Evolutionary conservation across 2,329 filamentous ascomycete species (phyloP).

Genomic region (Alternaria ventricosa): DNA sequence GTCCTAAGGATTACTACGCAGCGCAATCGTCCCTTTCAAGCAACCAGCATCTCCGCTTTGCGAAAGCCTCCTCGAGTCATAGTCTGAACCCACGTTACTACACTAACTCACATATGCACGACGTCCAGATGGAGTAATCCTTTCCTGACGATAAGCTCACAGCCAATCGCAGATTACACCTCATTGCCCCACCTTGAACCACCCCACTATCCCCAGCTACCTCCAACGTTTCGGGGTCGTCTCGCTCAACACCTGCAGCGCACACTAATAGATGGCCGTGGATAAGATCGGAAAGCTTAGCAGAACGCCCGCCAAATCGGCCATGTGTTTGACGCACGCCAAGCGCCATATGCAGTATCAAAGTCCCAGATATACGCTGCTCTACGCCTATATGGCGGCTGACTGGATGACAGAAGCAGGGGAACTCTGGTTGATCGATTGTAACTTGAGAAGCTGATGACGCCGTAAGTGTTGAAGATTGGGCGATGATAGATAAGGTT

Average conservation of each 20-base stretch:
- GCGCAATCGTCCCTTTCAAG: neutral
- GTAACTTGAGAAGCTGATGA: neutral
- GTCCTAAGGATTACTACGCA: neutral
- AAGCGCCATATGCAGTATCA: neutral
- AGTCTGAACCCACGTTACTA: neutral
- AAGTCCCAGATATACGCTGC: neutral
- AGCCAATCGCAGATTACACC: neutral
- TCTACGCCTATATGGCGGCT: neutral
- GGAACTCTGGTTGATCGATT: neutral
- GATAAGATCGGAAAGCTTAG: neutral
- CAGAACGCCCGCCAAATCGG: neutral
- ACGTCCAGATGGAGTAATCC: slow-evolving; percentile 2
- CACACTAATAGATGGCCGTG: neutral
- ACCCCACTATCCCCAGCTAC: neutral
- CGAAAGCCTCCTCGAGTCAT: neutral
- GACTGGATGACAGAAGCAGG: neutral
- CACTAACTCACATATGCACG: neutral
- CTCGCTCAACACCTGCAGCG: neutral
- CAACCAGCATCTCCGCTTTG: neutral
- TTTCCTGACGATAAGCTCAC: slow-evolving; percentile 5
- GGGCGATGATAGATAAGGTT: neutral
- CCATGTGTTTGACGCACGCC: neutral
- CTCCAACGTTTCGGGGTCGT: neutral
- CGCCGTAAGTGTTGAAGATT: neutral
- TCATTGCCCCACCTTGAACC: neutral